Conservation (phyloP, 1,139 yeast genomes). For the Taphrina wiesneri region DNA sequence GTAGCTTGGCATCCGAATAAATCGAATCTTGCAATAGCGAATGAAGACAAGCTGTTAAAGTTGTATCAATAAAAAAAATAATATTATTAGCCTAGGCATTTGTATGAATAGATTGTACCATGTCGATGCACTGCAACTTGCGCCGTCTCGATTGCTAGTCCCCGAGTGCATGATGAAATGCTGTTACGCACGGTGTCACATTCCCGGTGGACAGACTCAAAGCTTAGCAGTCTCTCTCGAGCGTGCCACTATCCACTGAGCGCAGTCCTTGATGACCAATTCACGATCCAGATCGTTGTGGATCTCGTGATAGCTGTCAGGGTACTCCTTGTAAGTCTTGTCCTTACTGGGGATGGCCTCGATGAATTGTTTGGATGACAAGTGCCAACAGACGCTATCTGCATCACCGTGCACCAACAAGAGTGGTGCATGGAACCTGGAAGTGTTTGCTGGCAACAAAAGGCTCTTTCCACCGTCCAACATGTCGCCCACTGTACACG, state of each 20-base stretch:
- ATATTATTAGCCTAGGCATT: neutral
- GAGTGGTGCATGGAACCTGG: slow-evolving; percentile 36
- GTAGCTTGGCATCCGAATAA: slow-evolving; percentile 46
- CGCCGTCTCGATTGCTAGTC: no score
- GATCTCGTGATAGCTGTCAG: slow-evolving; percentile 39
- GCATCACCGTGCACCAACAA: slow-evolving; percentile 40
- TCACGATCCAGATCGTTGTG: slow-evolving; percentile 17
- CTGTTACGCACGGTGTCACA: no score
- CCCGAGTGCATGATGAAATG: no score
- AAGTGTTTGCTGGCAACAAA: slow-evolving; percentile 31
- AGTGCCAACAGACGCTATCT: slow-evolving; percentile 38
- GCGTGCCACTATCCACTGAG: neutral
- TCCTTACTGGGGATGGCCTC: slow-evolving; percentile 38
- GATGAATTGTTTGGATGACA: slow-evolving; percentile 38
- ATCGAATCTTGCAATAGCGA: slow-evolving; percentile 43
- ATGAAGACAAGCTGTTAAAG: slow-evolving; percentile 25
- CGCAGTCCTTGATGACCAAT: slow-evolving; percentile 7
- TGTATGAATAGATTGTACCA: neutral
- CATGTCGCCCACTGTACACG: slow-evolving; percentile 18
- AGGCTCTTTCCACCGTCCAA: slow-evolving; percentile 20
- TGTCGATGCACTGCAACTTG: no score
- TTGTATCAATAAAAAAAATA: neutral
- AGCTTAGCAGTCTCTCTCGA: slow-evolving; percentile 7
- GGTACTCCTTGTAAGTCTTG: slow-evolving; percentile 37
- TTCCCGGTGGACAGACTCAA: neutral